phyloP scores from a whole-genome alignment of 1,284 basidiomycete species.

The Microbotryum saponariae region DNA sequence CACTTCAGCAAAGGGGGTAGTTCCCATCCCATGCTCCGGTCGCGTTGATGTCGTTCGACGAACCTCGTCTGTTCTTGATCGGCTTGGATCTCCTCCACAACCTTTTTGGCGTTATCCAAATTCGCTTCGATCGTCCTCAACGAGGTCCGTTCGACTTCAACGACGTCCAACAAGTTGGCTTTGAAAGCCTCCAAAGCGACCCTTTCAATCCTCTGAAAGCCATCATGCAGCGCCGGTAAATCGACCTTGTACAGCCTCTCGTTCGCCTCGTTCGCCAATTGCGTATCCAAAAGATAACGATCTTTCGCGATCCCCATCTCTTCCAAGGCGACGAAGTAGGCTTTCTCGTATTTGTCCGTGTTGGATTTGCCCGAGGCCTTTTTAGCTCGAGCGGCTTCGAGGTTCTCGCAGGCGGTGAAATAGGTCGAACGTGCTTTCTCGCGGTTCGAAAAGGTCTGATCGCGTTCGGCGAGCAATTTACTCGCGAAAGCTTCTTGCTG shows the following conservation, averaged over 20 bases:
- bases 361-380: slow-evolving; percentile 16
- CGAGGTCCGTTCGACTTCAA: slow-evolving; percentile 11
- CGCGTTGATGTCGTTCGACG: slow-evolving; percentile 3
- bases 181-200: slow-evolving; percentile 16
- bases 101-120: slow-evolving; percentile 3
- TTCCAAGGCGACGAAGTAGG: slow-evolving; percentile 15
- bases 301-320: slow-evolving; percentile 26
- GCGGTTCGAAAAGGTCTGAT: slow-evolving; percentile 13
- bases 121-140: not conserved
- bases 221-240: slow-evolving; percentile 24
- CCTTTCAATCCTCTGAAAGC: slow-evolving; percentile 23
- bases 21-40: slow-evolving; percentile 17
- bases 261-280: slow-evolving; percentile 24
- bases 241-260: slow-evolving; percentile 18
- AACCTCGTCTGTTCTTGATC: slow-evolving; percentile 23
- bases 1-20: slow-evolving; percentile 21
- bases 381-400: slow-evolving; percentile 26
- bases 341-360: slow-evolving; percentile 15
- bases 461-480: slow-evolving; percentile 20
- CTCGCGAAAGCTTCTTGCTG: slow-evolving; percentile 18
- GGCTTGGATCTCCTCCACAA: slow-evolving; percentile 7
- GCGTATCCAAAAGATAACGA: slow-evolving; percentile 26
- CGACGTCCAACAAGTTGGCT: slow-evolving; percentile 1
- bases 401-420: slow-evolving; percentile 22
- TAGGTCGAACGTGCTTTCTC: slow-evolving; percentile 23